Evolutionary conservation across 257 asterid species (phyloP), one percentile per base, ranked within the genome.

Genomic region (Solanum bulbocastanum): DNA sequence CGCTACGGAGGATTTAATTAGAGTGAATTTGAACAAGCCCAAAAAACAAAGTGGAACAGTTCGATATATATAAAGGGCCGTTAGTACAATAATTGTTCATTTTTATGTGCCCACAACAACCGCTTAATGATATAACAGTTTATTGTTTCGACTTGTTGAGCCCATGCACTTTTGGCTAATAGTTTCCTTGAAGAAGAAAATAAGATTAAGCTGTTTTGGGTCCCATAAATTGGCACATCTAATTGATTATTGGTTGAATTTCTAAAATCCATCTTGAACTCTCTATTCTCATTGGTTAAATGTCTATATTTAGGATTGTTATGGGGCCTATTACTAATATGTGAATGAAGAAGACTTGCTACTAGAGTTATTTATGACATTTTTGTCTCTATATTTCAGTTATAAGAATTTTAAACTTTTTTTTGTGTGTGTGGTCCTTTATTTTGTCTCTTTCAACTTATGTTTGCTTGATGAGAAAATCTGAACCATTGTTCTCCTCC

Each of bases 381-480:
- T 75, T 91, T 83, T 44, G 87, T 88, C 84, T 68, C 86, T 86
- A 88, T 90, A 91, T 88, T 87, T 91, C 81, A 68, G 14, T 87
- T 22, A 85, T 40, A 83, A 5, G 12, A 49, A 69, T 74, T 68
- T 87, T 9, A 23, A 60, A 25, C 3, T 42, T 39, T 18, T 9
- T 13, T 15, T 49, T 52, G 3, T 7, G 23, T 52, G 62, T 62
- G 94, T 92, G 96, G 96, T 94, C 98, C 98, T 87, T 5, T 81
- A 11, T 20, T 12, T 20, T 13, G 75, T 81, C 44, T 68, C 83
- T 89, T 86, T 91, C 91, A 75, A 35, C 40, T n/a, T 62, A 32
- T 62, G 32, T 58, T 56, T n/a, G 87, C 60, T 87, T 82, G 42
- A 65, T 82, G 56, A 65, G 69, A 88, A 44, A 81, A 79, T 89